phyloP scores from a whole-genome alignment of 495 filamentous ascomycete species.

The Rusavskia elegans region DNA sequence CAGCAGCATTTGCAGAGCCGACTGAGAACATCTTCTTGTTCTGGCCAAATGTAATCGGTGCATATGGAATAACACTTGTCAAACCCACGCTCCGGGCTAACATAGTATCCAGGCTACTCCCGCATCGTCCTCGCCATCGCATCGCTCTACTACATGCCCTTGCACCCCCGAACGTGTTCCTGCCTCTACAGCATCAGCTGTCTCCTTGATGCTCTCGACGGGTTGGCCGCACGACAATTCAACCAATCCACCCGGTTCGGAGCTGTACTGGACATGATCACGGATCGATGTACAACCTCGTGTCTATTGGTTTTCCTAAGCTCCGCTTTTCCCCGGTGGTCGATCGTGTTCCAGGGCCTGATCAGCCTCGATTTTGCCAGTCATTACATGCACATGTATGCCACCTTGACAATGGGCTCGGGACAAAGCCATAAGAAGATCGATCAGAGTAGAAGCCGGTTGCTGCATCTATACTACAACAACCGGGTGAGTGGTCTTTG shows the following conservation, averaged over 20 bases:
- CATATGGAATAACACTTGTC: neutral
- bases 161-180: conserved; percentile 88
- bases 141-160: conserved; percentile 95
- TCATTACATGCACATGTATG: conserved; percentile 99
- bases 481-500: conserved; percentile 52
- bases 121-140: conserved; percentile 79
- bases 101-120: conserved; percentile 50
- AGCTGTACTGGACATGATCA: conserved; percentile 95
- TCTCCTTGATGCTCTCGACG: conserved; percentile 85
- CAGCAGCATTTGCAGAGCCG: conserved; percentile 13
- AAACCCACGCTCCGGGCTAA: neutral
- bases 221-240: conserved; percentile 73
- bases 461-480: conserved; percentile 90
- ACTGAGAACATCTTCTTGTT: conserved; percentile 92
- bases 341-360: conserved; percentile 80
- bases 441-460: conserved; percentile 52
- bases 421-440: conserved; percentile 87
- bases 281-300: conserved; percentile 84
- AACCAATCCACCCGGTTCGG: conserved; percentile 88
- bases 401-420: conserved; percentile 58
- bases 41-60: conserved; percentile 87
- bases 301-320: conserved; percentile 88
- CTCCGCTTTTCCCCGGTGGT: conserved; percentile 82
- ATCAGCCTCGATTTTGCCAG: conserved; percentile 85
- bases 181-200: conserved; percentile 84